Conservation (phyloP, 1,284 basidiomycete species). For the Leucoagaricus sp. region DNA sequence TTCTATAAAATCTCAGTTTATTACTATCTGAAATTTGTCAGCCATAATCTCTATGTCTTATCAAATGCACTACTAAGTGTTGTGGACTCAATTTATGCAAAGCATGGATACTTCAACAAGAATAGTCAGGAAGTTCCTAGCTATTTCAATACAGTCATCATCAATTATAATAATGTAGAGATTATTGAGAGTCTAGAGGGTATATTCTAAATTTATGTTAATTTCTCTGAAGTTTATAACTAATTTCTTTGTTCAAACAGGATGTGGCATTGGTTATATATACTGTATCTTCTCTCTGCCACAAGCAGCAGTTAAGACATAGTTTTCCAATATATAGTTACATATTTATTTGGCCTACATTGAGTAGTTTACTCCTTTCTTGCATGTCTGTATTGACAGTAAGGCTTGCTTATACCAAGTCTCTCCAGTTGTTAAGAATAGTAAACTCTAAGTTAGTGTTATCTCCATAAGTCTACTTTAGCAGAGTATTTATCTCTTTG, state of each 20-base stretch:
- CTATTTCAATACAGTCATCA: slow-evolving; percentile 25
- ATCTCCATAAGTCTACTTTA: slow-evolving; percentile 1
- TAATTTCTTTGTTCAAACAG: background rate
- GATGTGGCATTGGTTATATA: slow-evolving; percentile 19
- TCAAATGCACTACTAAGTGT: background rate
- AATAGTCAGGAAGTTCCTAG: slow-evolving; percentile 18
- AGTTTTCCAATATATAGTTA: slow-evolving; percentile 11
- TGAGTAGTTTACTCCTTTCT: slow-evolving; percentile 30
- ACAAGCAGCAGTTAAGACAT: slow-evolving; percentile 7
- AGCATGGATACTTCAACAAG: slow-evolving; percentile 20
- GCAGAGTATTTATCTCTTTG: slow-evolving; percentile 10
- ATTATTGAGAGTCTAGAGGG: background rate
- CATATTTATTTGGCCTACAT: slow-evolving; percentile 20
- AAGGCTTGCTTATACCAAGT: slow-evolving; percentile 1
- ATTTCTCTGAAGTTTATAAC: background rate
- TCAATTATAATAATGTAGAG: slow-evolving; percentile 12
- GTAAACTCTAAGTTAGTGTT: background rate
- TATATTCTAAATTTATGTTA: background rate
- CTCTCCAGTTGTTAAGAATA: background rate
- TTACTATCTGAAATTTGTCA: background rate
- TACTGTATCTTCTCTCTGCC: slow-evolving; percentile 25
- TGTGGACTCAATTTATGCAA: background rate
- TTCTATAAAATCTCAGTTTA: background rate
- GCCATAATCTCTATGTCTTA: background rate
- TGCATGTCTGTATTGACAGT: background rate